Evolutionary conservation across 140 eudicot genomes (phyloP).

Genomic region (Flaveria floridana): DNA sequence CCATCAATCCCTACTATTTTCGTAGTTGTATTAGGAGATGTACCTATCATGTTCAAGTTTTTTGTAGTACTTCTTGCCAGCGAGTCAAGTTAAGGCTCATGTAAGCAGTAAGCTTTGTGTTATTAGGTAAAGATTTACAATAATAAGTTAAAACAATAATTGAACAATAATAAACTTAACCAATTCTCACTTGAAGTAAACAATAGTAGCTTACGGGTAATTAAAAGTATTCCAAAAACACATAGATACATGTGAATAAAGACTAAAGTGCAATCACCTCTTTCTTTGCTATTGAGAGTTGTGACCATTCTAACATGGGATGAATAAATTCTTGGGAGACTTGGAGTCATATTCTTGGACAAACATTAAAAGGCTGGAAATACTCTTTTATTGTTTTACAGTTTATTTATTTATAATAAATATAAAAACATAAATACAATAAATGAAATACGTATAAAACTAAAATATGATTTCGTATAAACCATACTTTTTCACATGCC

Average conservation of each 20-base stretch:
- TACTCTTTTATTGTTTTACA: constrained; percentile 16
- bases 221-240: constrained; percentile 12
- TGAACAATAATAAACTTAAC: not conserved
- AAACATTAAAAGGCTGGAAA: constrained; percentile 30
- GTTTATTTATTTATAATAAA: not conserved
- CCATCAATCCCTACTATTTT: not conserved
- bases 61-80: not conserved
- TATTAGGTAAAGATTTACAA: not conserved
- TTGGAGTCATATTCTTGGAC: constrained; percentile 30
- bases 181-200: constrained; percentile 1
- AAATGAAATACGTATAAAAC: too few species aligned
- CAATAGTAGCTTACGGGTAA: not conserved
- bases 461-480: too few species aligned
- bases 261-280: constrained; percentile 27
- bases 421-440: not conserved
- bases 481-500: too few species aligned
- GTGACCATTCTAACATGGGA: constrained; percentile 27
- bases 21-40: not conserved
- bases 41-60: not conserved
- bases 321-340: constrained; percentile 28
- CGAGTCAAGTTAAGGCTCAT: not conserved
- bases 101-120: not conserved
- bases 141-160: not conserved
- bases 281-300: constrained; percentile 23
- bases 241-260: constrained; percentile 30